Conservation (phyloP, 805 yeast species). For the Jamesozyma piceae region DNA sequence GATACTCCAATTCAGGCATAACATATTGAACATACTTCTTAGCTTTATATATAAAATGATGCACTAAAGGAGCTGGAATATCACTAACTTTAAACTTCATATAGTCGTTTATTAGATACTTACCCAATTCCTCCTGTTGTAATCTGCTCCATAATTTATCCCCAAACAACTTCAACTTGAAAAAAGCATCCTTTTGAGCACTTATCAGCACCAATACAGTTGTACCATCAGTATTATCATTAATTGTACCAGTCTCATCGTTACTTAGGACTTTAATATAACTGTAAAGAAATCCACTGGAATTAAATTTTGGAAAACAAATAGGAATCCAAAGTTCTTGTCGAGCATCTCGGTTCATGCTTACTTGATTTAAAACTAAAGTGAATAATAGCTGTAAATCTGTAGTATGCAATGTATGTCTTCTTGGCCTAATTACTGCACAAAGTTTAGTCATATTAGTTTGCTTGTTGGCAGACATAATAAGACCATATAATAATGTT, state of each 20-base stretch:
- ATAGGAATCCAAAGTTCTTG: constrained; percentile 91
- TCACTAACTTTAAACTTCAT: constrained; percentile 36
- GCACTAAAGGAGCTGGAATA: constrained; percentile 48
- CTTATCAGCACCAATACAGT: constrained; percentile 37
- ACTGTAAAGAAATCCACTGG: constrained; percentile 78
- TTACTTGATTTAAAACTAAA: constrained; percentile 45
- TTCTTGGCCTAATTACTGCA: constrained; percentile 63
- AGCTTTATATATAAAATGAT: constrained; percentile 76
- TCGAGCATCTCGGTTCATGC: constrained; percentile 23
- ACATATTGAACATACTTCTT: constrained; percentile 47
- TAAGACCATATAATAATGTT: constrained; percentile 63
- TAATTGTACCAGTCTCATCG: constrained; percentile 4
- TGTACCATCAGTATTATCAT: constrained; percentile 17
- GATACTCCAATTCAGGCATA: constrained; percentile 22
- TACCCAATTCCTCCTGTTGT: constrained; percentile 30
- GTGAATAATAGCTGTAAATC: constrained; percentile 71
- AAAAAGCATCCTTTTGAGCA: constrained; percentile 67
- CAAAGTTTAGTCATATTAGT: constrained; percentile 49
- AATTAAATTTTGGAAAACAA: constrained; percentile 83
- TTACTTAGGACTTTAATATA: constrained; percentile 54
- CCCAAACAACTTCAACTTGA: constrained; percentile 57
- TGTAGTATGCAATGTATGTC: constrained; percentile 69
- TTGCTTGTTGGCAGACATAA: constrained; percentile 43
- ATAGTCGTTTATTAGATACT: constrained; percentile 27
- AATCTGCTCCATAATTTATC: constrained; percentile 40